Conservation (phyloP, 2,329 filamentous ascomycete genomes). For the Arthrobotrys musiformis region DNA sequence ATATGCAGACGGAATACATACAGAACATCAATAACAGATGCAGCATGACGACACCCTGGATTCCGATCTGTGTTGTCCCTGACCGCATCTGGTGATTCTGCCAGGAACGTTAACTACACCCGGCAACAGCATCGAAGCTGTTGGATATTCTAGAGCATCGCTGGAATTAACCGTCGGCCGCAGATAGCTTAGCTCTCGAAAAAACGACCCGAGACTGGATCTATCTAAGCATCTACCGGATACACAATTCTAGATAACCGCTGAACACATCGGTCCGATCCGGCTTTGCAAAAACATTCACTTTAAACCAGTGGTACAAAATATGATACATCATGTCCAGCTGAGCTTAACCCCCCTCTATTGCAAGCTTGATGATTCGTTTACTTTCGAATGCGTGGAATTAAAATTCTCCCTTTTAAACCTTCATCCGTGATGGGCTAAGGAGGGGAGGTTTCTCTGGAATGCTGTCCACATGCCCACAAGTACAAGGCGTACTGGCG, state of each 20-base stretch:
- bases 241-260: conserved; percentile 1
- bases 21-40: conserved; percentile 23
- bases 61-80: conserved; percentile 42
- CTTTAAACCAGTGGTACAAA: background rate
- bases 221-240: background rate
- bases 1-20: conserved; percentile 28
- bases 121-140: conserved; percentile 17
- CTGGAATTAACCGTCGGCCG: conserved; percentile 14
- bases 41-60: conserved; percentile 37
- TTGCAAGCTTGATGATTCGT: no score
- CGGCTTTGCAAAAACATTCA: background rate
- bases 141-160: conserved; percentile 12
- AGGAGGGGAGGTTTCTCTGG: conserved; percentile 3
- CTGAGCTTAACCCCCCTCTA: background rate
- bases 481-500: no score
- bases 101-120: conserved; percentile 31
- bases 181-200: conserved; percentile 23
- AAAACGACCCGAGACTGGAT: background rate
- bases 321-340: background rate
- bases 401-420: conserved; percentile 15
- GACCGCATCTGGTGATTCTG: conserved; percentile 36
- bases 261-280: conserved; percentile 27
- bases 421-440: background rate
- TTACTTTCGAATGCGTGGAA: conserved; percentile 10
- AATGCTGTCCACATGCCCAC: conserved; percentile 50